Percentiles rank a stretch among this genome's conserved stretches.
These are phyloP conservation scores for Fusarium liriodendri DNA, from an alignment of 2,329 filamentous ascomycete species.

Conservation along the genomic window DNA sequence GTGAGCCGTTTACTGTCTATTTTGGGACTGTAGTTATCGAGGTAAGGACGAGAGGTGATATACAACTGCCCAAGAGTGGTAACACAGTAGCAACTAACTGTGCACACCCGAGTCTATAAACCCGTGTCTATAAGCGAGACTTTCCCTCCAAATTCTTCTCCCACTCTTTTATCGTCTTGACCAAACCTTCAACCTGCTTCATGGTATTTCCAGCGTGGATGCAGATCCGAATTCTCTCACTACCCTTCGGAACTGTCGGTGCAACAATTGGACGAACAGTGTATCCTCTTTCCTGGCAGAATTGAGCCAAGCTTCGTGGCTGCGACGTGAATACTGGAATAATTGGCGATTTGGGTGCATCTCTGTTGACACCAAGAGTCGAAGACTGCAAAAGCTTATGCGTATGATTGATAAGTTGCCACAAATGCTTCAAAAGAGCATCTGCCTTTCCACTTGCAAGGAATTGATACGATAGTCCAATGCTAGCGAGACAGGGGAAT, in stretches of 20 bases:
- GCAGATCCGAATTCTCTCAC: conserved; percentile 73
- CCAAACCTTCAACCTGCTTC: conserved; percentile 66
- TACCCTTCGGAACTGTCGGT: conserved; percentile 73
- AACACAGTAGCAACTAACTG: not conserved
- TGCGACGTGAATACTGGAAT: conserved; percentile 69
- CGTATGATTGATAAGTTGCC: conserved; percentile 52
- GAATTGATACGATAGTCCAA: conserved; percentile 67
- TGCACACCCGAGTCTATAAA: too few species aligned
- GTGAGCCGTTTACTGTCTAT: not conserved
- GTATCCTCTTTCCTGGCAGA: conserved; percentile 69
- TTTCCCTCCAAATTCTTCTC: not conserved
- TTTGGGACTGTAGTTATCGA: not conserved
- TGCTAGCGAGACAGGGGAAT: conserved; percentile 68
- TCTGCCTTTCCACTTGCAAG: conserved; percentile 63
- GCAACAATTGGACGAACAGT: conserved; percentile 74
- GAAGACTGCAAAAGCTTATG: conserved; percentile 58
- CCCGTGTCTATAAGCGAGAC: not conserved
- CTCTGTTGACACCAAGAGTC: conserved; percentile 44
- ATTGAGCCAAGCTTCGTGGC: conserved; percentile 67
- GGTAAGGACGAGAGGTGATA: not conserved
- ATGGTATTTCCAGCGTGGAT: conserved; percentile 74
- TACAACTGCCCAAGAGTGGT: not conserved
- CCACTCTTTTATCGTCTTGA: conserved; percentile 62
- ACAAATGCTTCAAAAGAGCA: conserved; percentile 44
- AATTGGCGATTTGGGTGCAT: conserved; percentile 68